These are phyloP conservation scores for Diaporthe nobilis DNA, from an alignment of 2,329 filamentous ascomycete genomes.

Conservation along the genomic window DNA sequence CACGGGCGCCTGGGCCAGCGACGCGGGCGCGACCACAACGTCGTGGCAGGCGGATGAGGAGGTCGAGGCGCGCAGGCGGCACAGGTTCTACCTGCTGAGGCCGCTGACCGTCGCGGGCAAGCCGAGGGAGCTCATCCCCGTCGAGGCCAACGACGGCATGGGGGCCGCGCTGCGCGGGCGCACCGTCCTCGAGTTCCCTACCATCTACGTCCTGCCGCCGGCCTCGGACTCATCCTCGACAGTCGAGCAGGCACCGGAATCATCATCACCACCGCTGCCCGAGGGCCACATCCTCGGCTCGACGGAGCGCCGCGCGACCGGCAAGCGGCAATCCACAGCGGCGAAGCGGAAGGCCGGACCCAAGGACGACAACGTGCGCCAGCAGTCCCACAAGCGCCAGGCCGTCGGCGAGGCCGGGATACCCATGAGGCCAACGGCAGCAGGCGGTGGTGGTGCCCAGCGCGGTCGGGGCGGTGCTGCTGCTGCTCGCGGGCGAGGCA, in stretches of 20 bases:
- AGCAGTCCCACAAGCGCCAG: conserved; percentile 33
- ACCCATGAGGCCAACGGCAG: not conserved
- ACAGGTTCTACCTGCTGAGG: conserved; percentile 49
- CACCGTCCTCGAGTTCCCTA: conserved; percentile 79
- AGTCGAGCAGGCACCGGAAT: not conserved
- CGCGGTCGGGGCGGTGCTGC: conserved; percentile 32
- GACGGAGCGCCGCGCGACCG: conserved; percentile 42
- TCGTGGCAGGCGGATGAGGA: conserved; percentile 45
- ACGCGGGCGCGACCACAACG: conserved; percentile 31
- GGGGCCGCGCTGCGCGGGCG: conserved; percentile 66
- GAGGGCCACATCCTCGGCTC: conserved; percentile 45
- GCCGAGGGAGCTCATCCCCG: conserved; percentile 63
- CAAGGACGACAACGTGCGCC: conserved; percentile 15
- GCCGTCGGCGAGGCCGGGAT: conserved; percentile 19
- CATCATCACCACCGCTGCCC: conserved; percentile 41
- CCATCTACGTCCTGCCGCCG: conserved; percentile 71
- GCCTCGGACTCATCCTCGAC: not conserved
- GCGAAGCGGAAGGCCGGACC: conserved; percentile 29
- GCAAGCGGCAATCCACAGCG: conserved; percentile 4
- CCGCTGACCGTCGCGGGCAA: conserved; percentile 37
- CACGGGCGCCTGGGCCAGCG: conserved; percentile 46
- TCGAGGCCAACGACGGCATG: conserved; percentile 64
- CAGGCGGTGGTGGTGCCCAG: conserved; percentile 3
- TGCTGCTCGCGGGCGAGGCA: conserved; percentile 29
- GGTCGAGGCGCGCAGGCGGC: conserved; percentile 37